Base-by-base conservation (phyloP, 2,329 filamentous ascomycete species). In the Nigrospora osmanthi region DNA sequence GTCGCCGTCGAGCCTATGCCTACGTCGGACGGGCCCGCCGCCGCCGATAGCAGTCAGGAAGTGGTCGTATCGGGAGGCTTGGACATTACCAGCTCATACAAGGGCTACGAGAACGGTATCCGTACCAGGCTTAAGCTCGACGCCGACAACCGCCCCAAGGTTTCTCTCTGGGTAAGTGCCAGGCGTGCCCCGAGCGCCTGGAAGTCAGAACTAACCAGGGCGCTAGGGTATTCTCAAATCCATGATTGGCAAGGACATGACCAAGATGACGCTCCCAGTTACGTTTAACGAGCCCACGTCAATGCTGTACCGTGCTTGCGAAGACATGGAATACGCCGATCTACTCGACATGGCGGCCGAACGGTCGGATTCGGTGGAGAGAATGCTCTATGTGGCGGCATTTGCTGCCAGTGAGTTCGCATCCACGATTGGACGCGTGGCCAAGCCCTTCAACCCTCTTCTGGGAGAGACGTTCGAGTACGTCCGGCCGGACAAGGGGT, bases 181-280 rank as follows among this genome's bases (percentile, higher is more conserved):
- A 19, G 17, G 11, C 11, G 34, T 6, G 9, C 13, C n/a, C 14
- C 2, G 6, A 6, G 34, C 34, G n/a, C 34, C 14, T n/a, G 11
- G 16, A 36, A 34, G 39, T 15, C 10, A 30, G 45, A 28, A 42
- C 55, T 68, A 50, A 65, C 44, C 14, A 49, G 16, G 45, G 12
- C 34, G 39, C 28, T 52, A 96, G 90, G 85, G 86, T 53, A 96
- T 98, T 55, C 71, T 98, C 51, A 98, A 97, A 70, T 97, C 91
- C 17, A 97, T 98, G 93, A 95, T 98, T 66, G 93, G 93, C 51
- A 97, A 98, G 64, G 93, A 98, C 61, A 97, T 98, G 93, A 97
- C 93, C 34, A 97, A 94, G 72, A 98, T 98, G 91, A 97, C 93
- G 0, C 71, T 98, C 16, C 93, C 93, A 0, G 93, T 98, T 2